phyloP scores from a whole-genome alignment of 108 stramenopile genomes.

The Mediolabrus comicus region DNA sequence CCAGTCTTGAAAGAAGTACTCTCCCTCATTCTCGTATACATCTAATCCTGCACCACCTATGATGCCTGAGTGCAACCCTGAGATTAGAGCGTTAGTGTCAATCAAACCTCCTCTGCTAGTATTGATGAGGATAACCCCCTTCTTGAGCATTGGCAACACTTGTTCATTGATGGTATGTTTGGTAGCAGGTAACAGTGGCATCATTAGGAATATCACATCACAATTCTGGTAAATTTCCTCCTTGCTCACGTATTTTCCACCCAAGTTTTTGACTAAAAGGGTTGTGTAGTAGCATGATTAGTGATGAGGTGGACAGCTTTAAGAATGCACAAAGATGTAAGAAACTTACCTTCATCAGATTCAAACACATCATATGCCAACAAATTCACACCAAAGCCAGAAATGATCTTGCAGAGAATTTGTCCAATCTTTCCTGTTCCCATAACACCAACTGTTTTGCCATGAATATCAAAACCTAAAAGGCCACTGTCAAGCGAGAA shows the following conservation, averaged over 20 bases:
- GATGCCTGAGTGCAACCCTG: conserved; percentile 57
- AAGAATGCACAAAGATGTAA: no score
- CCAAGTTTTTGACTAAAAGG: conserved; percentile 53
- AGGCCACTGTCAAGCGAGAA: conserved; percentile 78
- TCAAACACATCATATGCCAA: conserved; percentile 69
- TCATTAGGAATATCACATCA: conserved; percentile 75
- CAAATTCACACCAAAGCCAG: conserved; percentile 68
- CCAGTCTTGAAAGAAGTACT: conserved; percentile 85
- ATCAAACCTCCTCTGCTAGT: conserved; percentile 78
- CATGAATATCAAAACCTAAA: conserved; percentile 74
- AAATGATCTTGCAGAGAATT: conserved; percentile 71
- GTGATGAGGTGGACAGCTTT: no score
- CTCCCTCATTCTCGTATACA: conserved; percentile 78
- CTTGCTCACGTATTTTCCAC: conserved; percentile 73
- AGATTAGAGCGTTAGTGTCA: conserved; percentile 63
- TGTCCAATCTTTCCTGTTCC: conserved; percentile 78
- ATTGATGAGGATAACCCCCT: conserved; percentile 71
- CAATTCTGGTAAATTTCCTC: conserved; percentile 69
- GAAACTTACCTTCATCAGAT: conserved; percentile 27
- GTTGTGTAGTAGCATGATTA: no score
- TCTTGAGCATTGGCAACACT: conserved; percentile 52
- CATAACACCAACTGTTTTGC: conserved; percentile 65
- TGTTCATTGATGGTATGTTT: conserved; percentile 59
- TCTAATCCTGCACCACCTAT: conserved; percentile 71
- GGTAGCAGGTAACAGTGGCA: conserved; percentile 66